Percentiles rank a stretch among this genome's conserved stretches.
phyloP scores from a whole-genome alignment of 2,329 filamentous ascomycete species.

The Lecanoromycetidae sp. region DNA sequence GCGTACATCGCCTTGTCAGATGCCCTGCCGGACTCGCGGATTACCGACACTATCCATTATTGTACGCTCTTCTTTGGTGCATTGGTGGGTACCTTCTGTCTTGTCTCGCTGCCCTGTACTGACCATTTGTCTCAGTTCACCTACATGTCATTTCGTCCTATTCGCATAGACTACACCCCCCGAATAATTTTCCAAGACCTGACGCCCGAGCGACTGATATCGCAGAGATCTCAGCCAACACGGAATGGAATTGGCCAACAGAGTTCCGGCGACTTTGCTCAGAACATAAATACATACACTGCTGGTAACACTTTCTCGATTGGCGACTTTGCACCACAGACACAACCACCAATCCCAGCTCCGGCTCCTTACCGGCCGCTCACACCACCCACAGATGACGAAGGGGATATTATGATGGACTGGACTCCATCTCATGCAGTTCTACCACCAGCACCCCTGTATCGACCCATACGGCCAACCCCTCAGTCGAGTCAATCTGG shows the following conservation, averaged over 20 bases:
- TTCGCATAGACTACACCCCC: constrained; percentile 31
- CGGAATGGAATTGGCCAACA: constrained; percentile 18
- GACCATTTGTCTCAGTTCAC: constrained; percentile 26
- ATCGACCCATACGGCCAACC: constrained; percentile 4
- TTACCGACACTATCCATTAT: constrained; percentile 27
- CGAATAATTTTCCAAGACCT: constrained; percentile 33
- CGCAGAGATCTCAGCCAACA: constrained; percentile 18
- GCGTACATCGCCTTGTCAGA: constrained; percentile 31
- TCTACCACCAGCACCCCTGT: constrained; percentile 23
- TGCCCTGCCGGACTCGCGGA: constrained; percentile 24
- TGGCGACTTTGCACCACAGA: constrained; percentile 27
- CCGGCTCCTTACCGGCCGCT: constrained; percentile 24
- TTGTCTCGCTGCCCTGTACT: constrained; percentile 23
- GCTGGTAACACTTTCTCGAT: constrained; percentile 28
- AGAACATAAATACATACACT: neutral
- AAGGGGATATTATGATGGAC: constrained; percentile 34
- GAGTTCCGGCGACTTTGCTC: constrained; percentile 15
- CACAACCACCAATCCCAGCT: constrained; percentile 19
- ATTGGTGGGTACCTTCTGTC: constrained; percentile 12
- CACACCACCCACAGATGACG: constrained; percentile 29
- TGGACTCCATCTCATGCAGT: constrained; percentile 37
- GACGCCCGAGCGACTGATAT: constrained; percentile 23
- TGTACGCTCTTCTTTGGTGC: constrained; percentile 31
- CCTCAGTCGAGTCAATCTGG: constrained; percentile 25
- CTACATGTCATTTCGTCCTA: constrained; percentile 27